A percentile compares a stretch with the other conserved stretches of the same genome.
phyloP scores from a whole-genome alignment of 768 basidiomycete species.

The Boletus sp. region DNA sequence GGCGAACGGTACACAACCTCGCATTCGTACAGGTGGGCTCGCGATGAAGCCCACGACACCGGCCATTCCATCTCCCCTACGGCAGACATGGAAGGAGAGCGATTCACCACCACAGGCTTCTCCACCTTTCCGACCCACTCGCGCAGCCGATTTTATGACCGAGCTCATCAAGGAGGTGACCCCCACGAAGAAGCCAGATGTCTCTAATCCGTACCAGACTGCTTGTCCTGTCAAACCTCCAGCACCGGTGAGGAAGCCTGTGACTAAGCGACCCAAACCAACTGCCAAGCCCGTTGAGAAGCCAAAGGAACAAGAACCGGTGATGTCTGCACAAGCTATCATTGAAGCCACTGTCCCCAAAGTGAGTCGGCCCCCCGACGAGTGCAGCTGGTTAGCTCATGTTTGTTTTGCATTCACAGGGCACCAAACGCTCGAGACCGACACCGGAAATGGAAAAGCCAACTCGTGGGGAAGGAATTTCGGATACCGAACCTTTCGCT shows the following conservation, averaged over 20 bases:
- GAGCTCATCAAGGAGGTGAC: conserved; percentile 71
- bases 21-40: conserved; percentile 42
- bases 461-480: conserved; percentile 3
- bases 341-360: conserved; percentile 79
- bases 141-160: conserved; percentile 67
- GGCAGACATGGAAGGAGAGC: conserved; percentile 64
- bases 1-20: conserved; percentile 26
- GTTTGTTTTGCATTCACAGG: conserved; percentile 39
- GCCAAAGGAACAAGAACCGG: conserved; percentile 28
- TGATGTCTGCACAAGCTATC: conserved; percentile 59
- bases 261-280: conserved; percentile 38
- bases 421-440: conserved; percentile 75
- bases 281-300: conserved; percentile 36
- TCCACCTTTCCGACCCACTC: conserved; percentile 44
- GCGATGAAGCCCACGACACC: conserved; percentile 56
- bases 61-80: conserved; percentile 68
- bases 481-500: conserved; percentile 10
- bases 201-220: conserved; percentile 77
- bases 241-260: conserved; percentile 41
- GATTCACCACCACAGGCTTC: conserved; percentile 40
- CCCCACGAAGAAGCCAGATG: conserved; percentile 60
- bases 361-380: conserved; percentile 37
- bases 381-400: conserved; percentile 7
- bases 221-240: conserved; percentile 62
- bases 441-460: conserved; percentile 53